A percentile compares a stretch with the other conserved stretches of the same genome.
Evolutionary conservation across 2,329 filamentous ascomycete species (phyloP).

Genomic region (Emergomyces africanus): DNA sequence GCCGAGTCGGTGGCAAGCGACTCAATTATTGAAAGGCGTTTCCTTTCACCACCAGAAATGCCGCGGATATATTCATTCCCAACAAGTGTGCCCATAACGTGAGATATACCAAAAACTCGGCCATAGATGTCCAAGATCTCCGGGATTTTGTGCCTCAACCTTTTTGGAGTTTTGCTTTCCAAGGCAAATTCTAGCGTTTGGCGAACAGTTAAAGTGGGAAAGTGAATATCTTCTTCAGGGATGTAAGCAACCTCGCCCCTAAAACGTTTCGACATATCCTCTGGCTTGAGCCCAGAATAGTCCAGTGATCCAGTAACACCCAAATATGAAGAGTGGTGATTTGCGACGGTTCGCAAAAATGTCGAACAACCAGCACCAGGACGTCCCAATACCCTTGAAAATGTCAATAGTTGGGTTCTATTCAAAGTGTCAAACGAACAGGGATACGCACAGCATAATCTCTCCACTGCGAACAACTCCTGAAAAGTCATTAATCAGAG

Average conservation of each 20-base stretch:
- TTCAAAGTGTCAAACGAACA: neutral
- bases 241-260: constrained; percentile 76
- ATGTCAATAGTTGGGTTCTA: neutral
- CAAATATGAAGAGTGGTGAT: constrained; percentile 65
- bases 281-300: constrained; percentile 54
- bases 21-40: constrained; percentile 73
- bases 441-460: constrained; percentile 43
- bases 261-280: constrained; percentile 61
- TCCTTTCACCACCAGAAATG: constrained; percentile 65
- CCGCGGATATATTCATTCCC: constrained; percentile 71
- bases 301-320: constrained; percentile 52
- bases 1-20: constrained; percentile 64
- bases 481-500: constrained; percentile 50
- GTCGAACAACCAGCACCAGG: constrained; percentile 62
- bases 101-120: constrained; percentile 62
- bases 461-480: constrained; percentile 53
- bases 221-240: constrained; percentile 72
- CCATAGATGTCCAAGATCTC: constrained; percentile 30
- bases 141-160: constrained; percentile 50
- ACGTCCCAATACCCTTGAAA: constrained; percentile 42
- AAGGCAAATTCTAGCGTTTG: constrained; percentile 78
- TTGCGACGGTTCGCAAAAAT: constrained; percentile 69
- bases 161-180: constrained; percentile 71
- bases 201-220: constrained; percentile 71
- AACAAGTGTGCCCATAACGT: constrained; percentile 71